phyloP scores from a whole-genome alignment of 202 grass and related monocot species.

The Alloteropsis angusta region DNA sequence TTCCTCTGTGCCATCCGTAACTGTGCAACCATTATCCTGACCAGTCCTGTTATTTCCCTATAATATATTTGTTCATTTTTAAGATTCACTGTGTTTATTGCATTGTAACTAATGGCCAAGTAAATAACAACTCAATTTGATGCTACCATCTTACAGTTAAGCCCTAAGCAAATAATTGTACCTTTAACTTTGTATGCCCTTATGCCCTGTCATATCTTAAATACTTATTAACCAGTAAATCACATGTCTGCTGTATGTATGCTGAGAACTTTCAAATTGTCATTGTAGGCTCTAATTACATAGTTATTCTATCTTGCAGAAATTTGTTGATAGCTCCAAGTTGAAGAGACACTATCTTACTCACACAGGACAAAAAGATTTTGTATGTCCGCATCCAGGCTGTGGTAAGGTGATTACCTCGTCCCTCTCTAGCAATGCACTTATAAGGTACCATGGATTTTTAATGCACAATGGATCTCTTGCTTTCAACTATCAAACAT shows the following conservation, averaged over 20 bases:
- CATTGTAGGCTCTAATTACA: not conserved
- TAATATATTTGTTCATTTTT: not conserved
- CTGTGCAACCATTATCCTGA: not conserved
- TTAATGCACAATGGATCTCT: not conserved
- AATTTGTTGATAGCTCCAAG: conserved; percentile 94
- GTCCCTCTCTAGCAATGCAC: conserved; percentile 1
- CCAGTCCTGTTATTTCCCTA: not conserved
- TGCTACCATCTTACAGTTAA: not conserved
- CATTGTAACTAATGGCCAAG: not conserved
- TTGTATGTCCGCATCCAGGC: conserved; percentile 65
- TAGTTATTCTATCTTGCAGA: conserved; percentile 39
- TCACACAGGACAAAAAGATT: conserved; percentile 91
- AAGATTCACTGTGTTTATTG: not conserved
- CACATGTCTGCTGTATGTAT: not conserved
- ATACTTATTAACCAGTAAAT: not conserved
- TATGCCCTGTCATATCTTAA: not conserved
- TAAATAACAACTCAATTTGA: not conserved
- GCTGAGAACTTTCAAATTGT: not conserved
- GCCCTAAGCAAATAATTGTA: not conserved
- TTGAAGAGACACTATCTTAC: conserved; percentile 87
- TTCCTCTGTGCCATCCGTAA: not conserved
- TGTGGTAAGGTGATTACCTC: conserved; percentile 78
- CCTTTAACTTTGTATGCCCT: not conserved
- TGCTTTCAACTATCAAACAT: not conserved
- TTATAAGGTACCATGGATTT: not conserved